Evolutionary conservation across 139 green algal genomes (phyloP), one percentile per base, ranked within the genome.

Genomic region (Pleodorina starrii): DNA sequence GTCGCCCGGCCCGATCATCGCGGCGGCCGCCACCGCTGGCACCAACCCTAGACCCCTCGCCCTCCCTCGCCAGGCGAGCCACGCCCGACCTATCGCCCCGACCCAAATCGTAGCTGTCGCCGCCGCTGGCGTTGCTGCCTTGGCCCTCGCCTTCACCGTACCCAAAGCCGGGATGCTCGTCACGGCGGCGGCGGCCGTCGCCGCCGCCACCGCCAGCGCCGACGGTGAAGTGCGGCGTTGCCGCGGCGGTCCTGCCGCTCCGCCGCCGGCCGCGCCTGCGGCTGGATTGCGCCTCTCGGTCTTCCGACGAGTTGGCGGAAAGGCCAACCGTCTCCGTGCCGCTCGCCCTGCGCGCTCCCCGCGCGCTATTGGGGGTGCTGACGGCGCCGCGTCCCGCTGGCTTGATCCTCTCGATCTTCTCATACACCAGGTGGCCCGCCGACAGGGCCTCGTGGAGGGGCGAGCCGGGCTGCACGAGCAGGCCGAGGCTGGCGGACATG

Each of bases 321-420:
- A 46, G 19, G 35, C 68, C 68, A 11, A 25, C 68, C 14, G 68
- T 76, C 68, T 10, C 68, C 1, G 68, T 46, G n/a, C n/a, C n/a
- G n/a, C n/a, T n/a, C n/a, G n/a, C n/a, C n/a, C n/a, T n/a, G n/a
- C n/a, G n/a, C n/a, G n/a, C n/a, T n/a, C n/a, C n/a, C n/a, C n/a
- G n/a, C n/a, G n/a, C n/a, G n/a, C n/a, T n/a, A n/a, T n/a, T n/a
- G n/a, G n/a, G n/a, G n/a, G n/a, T n/a, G n/a, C n/a, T n/a, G n/a
- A n/a, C n/a, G n/a, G n/a, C n/a, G n/a, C n/a, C n/a, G n/a, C n/a
- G 74, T 17, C 44, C 82, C 0, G 69, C 69, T 5, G 84, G 84
- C 38, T 60, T 72, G 50, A 89, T 82, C 35, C 84, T 73, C 71
- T 89, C 84, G 2, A 89, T 82, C 27, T 54, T 81, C 50, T 89